phyloP scores from a whole-genome alignment of 1,284 basidiomycete species.

The Sparassis latifolia region DNA sequence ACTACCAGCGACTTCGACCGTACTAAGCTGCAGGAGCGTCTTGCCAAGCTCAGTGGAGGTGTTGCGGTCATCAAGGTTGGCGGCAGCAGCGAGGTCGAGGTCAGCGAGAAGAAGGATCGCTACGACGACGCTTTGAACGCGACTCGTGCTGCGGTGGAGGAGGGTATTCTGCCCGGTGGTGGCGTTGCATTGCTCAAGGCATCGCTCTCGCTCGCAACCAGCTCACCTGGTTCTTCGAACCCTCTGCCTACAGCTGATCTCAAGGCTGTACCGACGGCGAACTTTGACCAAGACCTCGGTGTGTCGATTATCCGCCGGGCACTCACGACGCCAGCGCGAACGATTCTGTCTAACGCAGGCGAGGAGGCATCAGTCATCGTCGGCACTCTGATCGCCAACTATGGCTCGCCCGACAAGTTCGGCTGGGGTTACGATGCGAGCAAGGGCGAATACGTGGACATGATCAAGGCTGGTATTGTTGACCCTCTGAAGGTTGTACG shows the following conservation, averaged over 20 bases:
- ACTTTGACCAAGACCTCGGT: slow-evolving; percentile 98
- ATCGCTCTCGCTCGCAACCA: slow-evolving; percentile 68
- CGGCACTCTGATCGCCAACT: slow-evolving; percentile 73
- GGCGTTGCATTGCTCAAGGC: slow-evolving; percentile 92
- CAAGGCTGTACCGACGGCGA: slow-evolving; percentile 68
- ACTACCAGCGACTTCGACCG: slow-evolving; percentile 93
- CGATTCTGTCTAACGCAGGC: slow-evolving; percentile 92
- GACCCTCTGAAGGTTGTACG: slow-evolving; percentile 92
- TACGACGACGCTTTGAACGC: slow-evolving; percentile 98
- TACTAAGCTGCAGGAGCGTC: slow-evolving; percentile 93
- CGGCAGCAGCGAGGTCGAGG: slow-evolving; percentile 91
- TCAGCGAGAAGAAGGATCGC: slow-evolving; percentile 98
- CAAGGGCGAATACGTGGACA: slow-evolving; percentile 90
- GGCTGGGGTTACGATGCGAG: slow-evolving; percentile 88
- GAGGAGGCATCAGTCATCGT: slow-evolving; percentile 94
- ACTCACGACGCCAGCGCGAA: slow-evolving; percentile 78
- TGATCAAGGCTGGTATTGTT: slow-evolving; percentile 92
- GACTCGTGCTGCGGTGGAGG: slow-evolving; percentile 95
- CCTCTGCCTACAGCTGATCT: slow-evolving; percentile 39
- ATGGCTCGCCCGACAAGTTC: slow-evolving; percentile 66
- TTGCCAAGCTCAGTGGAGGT: slow-evolving; percentile 94
- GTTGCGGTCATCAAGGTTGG: slow-evolving; percentile 99
- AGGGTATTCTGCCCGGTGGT: slow-evolving; percentile 96
- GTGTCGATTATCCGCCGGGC: slow-evolving; percentile 91
- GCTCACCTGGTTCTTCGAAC: slow-evolving; percentile 31